Evolutionary conservation across 495 filamentous ascomycete genomes (phyloP).

Genomic region (Delitschia confertaspora): DNA sequence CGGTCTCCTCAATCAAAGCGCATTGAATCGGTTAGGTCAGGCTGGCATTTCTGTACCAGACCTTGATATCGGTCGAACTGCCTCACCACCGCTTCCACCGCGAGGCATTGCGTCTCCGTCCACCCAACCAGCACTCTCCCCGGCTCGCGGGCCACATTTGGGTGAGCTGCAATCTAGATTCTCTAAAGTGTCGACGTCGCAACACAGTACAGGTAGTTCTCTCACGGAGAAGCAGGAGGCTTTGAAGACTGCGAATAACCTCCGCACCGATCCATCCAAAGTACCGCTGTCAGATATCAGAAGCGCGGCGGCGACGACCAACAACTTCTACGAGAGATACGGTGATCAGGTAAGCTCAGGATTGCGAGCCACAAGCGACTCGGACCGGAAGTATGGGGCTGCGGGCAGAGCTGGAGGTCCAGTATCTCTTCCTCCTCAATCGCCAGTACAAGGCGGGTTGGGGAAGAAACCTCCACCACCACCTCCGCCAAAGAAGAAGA

Average conservation of each 20-base stretch:
- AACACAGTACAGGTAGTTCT: constrained; percentile 45
- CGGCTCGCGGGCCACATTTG: constrained; percentile 35
- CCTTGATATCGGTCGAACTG: constrained; percentile 55
- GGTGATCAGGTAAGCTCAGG: constrained; percentile 63
- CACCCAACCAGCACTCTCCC: constrained; percentile 12
- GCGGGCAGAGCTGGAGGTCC: constrained; percentile 24
- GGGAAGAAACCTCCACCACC: constrained; percentile 61
- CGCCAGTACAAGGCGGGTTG: constrained; percentile 9
- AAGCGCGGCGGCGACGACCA: constrained; percentile 49
- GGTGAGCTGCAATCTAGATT: constrained; percentile 63
- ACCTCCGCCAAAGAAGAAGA: constrained; percentile 56
- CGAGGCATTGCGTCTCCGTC: constrained; percentile 14
- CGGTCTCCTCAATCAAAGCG: constrained; percentile 56
- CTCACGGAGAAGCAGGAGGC: constrained; percentile 55
- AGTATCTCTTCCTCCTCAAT: constrained; percentile 9
- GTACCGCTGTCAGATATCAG: constrained; percentile 49
- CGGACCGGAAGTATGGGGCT: constrained; percentile 48
- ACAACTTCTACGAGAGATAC: constrained; percentile 66
- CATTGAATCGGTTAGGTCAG: constrained; percentile 57
- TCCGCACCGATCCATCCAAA: constrained; percentile 49
- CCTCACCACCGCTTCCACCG: constrained; percentile 26
- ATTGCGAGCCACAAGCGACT: constrained; percentile 47
- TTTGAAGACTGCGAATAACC: constrained; percentile 45
- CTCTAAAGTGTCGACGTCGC: constrained; percentile 42
- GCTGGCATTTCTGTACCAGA: constrained; percentile 79